Percentiles rank a stretch among this genome's conserved stretches.
Evolutionary conservation across 2,329 filamentous ascomycete species (phyloP).

Genomic region (Lecanicillium sp.): DNA sequence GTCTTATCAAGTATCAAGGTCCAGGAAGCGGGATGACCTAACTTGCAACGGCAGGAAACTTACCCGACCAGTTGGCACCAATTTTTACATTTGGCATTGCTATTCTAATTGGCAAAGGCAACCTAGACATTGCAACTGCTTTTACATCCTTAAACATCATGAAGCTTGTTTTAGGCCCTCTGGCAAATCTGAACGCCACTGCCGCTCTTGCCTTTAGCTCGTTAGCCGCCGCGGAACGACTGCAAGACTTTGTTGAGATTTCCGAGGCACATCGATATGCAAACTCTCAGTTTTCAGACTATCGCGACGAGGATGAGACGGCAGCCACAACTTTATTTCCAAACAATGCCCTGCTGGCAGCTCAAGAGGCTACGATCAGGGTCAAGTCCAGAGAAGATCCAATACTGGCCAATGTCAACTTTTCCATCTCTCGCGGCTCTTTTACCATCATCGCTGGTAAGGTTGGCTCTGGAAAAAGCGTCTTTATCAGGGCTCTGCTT

Average conservation of each 20-base stretch:
- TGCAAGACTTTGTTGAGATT: too few species aligned
- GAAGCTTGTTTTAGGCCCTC: background rate
- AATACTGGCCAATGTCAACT: slow-evolving; percentile 7
- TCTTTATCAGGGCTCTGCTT: slow-evolving; percentile 13
- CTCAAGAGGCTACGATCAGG: background rate
- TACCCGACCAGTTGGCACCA: slow-evolving; percentile 9
- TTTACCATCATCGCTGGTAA: slow-evolving; percentile 15
- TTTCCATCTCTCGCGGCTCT: slow-evolving; percentile 9
- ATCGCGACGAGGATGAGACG: too few species aligned
- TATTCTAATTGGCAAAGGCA: background rate
- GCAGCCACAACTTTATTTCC: too few species aligned
- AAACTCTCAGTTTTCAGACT: too few species aligned
- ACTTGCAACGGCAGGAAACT: slow-evolving; percentile 6
- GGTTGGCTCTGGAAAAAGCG: slow-evolving; percentile 16
- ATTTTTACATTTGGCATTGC: slow-evolving; percentile 14
- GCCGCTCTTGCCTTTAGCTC: too few species aligned
- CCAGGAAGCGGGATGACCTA: background rate
- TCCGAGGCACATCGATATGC: too few species aligned
- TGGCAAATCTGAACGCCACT: too few species aligned
- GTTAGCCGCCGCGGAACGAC: too few species aligned
- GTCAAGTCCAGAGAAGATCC: slow-evolving; percentile 6
- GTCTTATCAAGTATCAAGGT: background rate
- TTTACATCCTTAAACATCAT: slow-evolving; percentile 5
- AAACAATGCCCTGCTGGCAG: background rate
- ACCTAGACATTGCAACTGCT: background rate